Evolutionary conservation across 2,329 filamentous ascomycete species (phyloP), one percentile per base, ranked within the genome.

Genomic region (Orbilia quercus): DNA sequence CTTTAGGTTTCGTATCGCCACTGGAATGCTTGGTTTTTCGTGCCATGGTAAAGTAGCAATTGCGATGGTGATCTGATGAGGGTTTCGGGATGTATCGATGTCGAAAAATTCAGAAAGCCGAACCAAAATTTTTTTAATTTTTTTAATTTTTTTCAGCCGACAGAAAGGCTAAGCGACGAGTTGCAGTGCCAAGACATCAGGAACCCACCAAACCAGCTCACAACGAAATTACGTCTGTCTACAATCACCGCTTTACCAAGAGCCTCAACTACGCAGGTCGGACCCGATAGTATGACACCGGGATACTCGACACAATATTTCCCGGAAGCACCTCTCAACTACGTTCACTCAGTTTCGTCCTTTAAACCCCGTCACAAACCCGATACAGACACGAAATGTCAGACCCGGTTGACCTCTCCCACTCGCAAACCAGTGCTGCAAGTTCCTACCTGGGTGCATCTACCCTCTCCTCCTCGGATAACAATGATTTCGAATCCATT

Each of bases 11-110:
- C 84, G 74, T 84, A 83, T 20, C 60, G n/a, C 38, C 34, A 45
- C 25, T 47, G 2, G 85, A 83, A 0, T 87, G 89, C 83, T 93
- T 95, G 85, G 91, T 89, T 79, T 88, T 89, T 77, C 87, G 88
- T 7, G 81, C 86, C 87, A 89, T 89, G 44, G 31, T 80, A 1
- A 9, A 25, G 44, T 47, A 25, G 22, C 48, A 31, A 14, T 11
- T 38, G 18, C 7, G 20, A n/a, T n/a, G 9, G 31, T 16, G 53
- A 31, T 42, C 7, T 1, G 25, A 42, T n/a, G 36, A 28, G 25
- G 22, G 53, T 28, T 54, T 25, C 9, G 45, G 42, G 4, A 14
- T 40, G 36, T 40, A 40, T 31, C 5, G 38, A 42, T 42, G 11
- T 12, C 6, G 9, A 23, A 50, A 50, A 38, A 40, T 55, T n/a